A percentile compares a stretch with the other conserved stretches of the same genome.
Evolutionary conservation across 495 filamentous ascomycete species (phyloP).

Genomic region (Neurospora sp.): DNA sequence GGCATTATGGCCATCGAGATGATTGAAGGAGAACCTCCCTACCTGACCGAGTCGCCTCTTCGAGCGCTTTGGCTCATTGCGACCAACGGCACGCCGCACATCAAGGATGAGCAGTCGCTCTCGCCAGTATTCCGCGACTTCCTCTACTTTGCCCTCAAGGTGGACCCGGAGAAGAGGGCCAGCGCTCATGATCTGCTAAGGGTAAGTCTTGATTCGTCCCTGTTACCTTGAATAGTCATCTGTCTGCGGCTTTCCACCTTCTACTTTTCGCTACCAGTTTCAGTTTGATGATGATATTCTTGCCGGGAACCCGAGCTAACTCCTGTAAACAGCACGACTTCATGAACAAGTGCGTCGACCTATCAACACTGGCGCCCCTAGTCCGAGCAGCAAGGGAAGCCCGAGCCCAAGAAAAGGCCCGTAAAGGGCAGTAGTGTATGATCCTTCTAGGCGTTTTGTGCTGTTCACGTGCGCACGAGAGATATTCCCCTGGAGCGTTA

Average conservation of each 20-base stretch:
- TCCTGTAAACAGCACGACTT: conserved; percentile 64
- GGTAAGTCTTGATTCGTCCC: conserved; percentile 40
- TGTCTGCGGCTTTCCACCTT: neutral
- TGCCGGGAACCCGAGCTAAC: neutral
- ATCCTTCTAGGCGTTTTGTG: neutral
- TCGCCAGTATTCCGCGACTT: conserved; percentile 81
- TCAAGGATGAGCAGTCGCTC: conserved; percentile 84
- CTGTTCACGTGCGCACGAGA: neutral
- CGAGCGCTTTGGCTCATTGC: conserved; percentile 92
- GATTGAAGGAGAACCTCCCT: conserved; percentile 98
- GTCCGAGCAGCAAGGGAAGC: conserved; percentile 78
- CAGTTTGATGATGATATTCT: neutral
- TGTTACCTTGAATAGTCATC: neutral
- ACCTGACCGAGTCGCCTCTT: conserved; percentile 89
- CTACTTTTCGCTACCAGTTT: conserved; percentile 18
- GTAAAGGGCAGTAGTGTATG: conserved; percentile 40
- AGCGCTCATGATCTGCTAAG: conserved; percentile 86
- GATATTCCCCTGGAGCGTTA: neutral
- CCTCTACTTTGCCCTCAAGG: conserved; percentile 80
- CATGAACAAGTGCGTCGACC: conserved; percentile 73
- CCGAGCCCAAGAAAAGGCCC: conserved; percentile 73
- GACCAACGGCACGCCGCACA: conserved; percentile 88
- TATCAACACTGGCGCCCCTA: conserved; percentile 55
- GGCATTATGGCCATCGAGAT: conserved; percentile 99
- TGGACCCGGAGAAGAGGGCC: conserved; percentile 91